Evolutionary conservation across 257 asterid species (phyloP).

Genomic region (Buddleja alternifolia): DNA sequence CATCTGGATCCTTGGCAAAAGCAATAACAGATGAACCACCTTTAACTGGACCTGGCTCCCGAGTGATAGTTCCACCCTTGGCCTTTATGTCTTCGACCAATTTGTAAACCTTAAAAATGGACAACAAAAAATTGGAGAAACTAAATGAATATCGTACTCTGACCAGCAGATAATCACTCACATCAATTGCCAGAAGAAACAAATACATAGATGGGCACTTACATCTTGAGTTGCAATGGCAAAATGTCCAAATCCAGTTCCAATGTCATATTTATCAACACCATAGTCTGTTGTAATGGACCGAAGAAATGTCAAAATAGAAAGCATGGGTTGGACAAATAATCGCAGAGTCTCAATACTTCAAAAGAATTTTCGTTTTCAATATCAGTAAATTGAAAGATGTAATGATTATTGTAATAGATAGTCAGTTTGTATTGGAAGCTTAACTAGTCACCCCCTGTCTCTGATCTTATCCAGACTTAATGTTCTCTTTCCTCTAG

Average conservation of each 20-base stretch:
- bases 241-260: constrained; percentile 96
- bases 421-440: background rate
- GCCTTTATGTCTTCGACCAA: constrained; percentile 80
- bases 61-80: constrained; percentile 91
- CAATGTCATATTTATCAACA: constrained; percentile 86
- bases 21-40: constrained; percentile 93
- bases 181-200: constrained; percentile 7
- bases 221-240: constrained; percentile 95
- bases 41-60: constrained; percentile 99
- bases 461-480: background rate
- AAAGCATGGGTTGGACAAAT: constrained; percentile 13
- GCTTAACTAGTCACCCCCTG: background rate
- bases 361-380: background rate
- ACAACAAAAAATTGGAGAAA: constrained; percentile 17
- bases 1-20: constrained; percentile 97
- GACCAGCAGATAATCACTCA: background rate
- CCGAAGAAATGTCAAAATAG: constrained; percentile 23
- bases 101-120: constrained; percentile 69
- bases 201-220: constrained; percentile 34
- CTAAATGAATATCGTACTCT: constrained; percentile 18
- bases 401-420: background rate
- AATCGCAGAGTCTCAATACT: background rate
- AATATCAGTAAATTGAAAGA: background rate
- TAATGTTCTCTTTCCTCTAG: background rate
- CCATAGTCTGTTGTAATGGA: constrained; percentile 72